Conservation (phyloP, 345 rosid species). For the Pugionium dolabratum region DNA sequence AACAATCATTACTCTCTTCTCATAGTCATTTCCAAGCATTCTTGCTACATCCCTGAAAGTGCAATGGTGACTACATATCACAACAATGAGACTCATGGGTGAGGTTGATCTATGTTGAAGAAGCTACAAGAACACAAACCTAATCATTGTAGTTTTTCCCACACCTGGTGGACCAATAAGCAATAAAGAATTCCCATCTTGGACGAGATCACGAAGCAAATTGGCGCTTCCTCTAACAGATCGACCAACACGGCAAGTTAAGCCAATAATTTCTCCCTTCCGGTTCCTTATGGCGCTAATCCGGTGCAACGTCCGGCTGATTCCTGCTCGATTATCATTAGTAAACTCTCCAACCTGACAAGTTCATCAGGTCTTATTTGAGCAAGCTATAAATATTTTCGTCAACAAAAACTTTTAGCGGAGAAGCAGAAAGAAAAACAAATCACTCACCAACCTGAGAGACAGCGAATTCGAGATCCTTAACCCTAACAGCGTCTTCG, state of each 20-base stretch:
- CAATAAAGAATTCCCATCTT: slow-evolving; percentile 76
- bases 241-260: slow-evolving; percentile 93
- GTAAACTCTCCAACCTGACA: slow-evolving; percentile 87
- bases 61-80: slow-evolving; percentile 9
- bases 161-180: slow-evolving; percentile 97
- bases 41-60: slow-evolving; percentile 79
- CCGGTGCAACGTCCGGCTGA: slow-evolving; percentile 82
- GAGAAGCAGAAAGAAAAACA: neutral
- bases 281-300: slow-evolving; percentile 88
- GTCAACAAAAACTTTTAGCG: neutral
- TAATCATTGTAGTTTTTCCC: slow-evolving; percentile 93
- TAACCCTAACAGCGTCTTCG: slow-evolving; percentile 54
- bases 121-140: slow-evolving; percentile 44
- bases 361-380: slow-evolving; percentile 1
- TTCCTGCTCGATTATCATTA: slow-evolving; percentile 87
- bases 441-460: slow-evolving; percentile 58
- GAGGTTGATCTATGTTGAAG: neutral
- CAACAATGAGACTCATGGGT: neutral
- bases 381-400: neutral
- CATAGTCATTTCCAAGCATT: slow-evolving; percentile 87
- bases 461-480: slow-evolving; percentile 66
- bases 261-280: slow-evolving; percentile 69
- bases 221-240: slow-evolving; percentile 79
- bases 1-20: slow-evolving; percentile 89
- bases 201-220: slow-evolving; percentile 71